These are phyloP conservation scores for Colletotrichum tabaci DNA, from an alignment of 2,329 filamentous ascomycete genomes.

Conservation along the genomic window DNA sequence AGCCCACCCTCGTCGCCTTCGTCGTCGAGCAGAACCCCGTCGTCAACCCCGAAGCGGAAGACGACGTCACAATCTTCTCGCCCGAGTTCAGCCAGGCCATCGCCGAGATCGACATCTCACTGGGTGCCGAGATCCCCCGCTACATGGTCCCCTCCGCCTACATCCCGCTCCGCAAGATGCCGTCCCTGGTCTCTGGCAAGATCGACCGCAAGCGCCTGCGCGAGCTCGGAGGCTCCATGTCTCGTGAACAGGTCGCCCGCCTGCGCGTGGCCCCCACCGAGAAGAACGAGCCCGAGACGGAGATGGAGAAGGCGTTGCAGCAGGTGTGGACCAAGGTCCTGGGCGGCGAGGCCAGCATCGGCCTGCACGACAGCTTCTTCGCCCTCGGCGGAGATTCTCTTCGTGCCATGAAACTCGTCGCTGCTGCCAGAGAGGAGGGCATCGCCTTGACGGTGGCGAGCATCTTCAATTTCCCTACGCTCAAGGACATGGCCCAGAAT, in stretches of 20 bases:
- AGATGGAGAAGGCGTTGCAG: constrained; percentile 55
- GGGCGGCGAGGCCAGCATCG: constrained; percentile 52
- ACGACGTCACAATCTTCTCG: constrained; percentile 50
- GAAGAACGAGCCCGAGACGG: constrained; percentile 55
- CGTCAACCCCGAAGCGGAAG: constrained; percentile 36
- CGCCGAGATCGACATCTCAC: constrained; percentile 49
- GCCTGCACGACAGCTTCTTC: constrained; percentile 62
- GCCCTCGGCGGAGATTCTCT: constrained; percentile 66
- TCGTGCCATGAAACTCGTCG: constrained; percentile 66
- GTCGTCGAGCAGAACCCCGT: constrained; percentile 54
- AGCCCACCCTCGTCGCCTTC: constrained; percentile 64
- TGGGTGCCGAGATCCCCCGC: constrained; percentile 54
- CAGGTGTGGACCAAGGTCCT: constrained; percentile 57
- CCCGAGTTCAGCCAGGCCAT: constrained; percentile 51
- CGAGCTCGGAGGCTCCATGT: constrained; percentile 59
- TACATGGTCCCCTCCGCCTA: constrained; percentile 67
- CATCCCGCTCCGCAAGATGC: constrained; percentile 62
- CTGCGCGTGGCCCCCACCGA: constrained; percentile 50
- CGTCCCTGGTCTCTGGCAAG: constrained; percentile 64
- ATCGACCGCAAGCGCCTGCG: constrained; percentile 65
- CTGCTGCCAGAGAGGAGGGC: constrained; percentile 56
- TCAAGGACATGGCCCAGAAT: constrained; percentile 60
- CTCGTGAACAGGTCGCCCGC: constrained; percentile 56
- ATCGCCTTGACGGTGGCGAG: constrained; percentile 60
- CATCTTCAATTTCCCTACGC: constrained; percentile 61